Percentiles rank a stretch among this genome's conserved stretches.
These are phyloP conservation scores for Stenogyne calaminthoides DNA, from an alignment of 305 asterid species.

Conservation along the genomic window DNA sequence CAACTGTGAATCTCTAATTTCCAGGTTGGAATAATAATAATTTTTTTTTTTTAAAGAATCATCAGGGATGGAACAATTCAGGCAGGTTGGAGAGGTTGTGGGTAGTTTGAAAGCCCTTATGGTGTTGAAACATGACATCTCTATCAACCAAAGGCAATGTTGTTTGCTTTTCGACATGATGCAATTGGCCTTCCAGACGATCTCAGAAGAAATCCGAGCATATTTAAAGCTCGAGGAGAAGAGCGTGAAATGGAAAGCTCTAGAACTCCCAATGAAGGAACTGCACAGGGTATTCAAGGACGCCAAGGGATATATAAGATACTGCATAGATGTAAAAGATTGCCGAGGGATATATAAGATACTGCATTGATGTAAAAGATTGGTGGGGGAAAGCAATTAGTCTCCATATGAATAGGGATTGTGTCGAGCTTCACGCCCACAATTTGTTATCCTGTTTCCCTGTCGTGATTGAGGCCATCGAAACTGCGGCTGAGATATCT, in stretches of 20 bases:
- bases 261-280: constrained; percentile 78
- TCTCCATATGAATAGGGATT: constrained; percentile 66
- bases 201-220: constrained; percentile 62
- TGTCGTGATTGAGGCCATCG: constrained; percentile 68
- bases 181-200: constrained; percentile 60
- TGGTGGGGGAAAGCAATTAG: constrained; percentile 86
- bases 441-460: constrained; percentile 66
- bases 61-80: constrained; percentile 71
- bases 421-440: constrained; percentile 72
- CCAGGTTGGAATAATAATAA: constrained; percentile 1
- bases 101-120: constrained; percentile 74
- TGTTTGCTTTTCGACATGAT: constrained; percentile 64
- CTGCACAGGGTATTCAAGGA: constrained; percentile 65
- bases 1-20: constrained; percentile 13
- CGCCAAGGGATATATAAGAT: constrained; percentile 57
- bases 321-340: too few relatives aligned
- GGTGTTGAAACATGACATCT: constrained; percentile 75
- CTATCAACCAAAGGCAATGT: constrained; percentile 79
- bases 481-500: constrained; percentile 60
- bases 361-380: constrained; percentile 62
- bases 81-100: constrained; percentile 80
- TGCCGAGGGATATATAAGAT: too few relatives aligned
- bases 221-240: constrained; percentile 68
- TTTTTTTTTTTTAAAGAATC: not conserved
- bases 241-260: constrained; percentile 66